Percentiles rank a stretch among this genome's conserved stretches.
Conservation (phyloP, 2,329 filamentous ascomycete species). For the Beauveria pseudobassiana region DNA sequence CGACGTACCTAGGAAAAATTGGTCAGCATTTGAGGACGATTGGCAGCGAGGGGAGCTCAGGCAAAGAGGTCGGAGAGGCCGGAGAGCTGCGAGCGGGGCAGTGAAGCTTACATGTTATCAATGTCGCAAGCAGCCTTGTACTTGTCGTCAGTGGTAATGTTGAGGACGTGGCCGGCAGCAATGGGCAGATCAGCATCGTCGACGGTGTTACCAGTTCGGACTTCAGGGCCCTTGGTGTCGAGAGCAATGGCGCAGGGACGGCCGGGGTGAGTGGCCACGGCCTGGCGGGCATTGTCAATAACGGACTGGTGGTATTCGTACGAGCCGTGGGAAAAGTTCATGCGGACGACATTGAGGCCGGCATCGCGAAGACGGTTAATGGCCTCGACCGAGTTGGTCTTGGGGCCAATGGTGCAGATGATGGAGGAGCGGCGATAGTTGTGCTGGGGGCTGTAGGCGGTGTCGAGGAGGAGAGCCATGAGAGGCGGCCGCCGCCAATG, state of each 20-base stretch:
- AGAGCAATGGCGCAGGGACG: conserved; percentile 94
- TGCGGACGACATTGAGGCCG: conserved; percentile 96
- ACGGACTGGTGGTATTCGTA: conserved; percentile 98
- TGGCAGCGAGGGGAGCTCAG: background rate
- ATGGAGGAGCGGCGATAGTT: conserved; percentile 96
- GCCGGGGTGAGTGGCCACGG: conserved; percentile 68
- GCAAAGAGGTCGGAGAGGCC: background rate
- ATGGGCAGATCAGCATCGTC: conserved; percentile 88
- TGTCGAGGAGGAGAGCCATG: conserved; percentile 71
- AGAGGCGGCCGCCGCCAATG: conserved; percentile 64
- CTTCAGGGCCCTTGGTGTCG: conserved; percentile 59
- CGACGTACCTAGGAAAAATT: conserved; percentile 63
- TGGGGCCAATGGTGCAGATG: conserved; percentile 97
- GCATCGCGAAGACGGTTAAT: conserved; percentile 88
- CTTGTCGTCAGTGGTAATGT: conserved; percentile 93
- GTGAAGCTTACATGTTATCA: conserved; percentile 74
- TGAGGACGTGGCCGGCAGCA: conserved; percentile 73
- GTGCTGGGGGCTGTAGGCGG: conserved; percentile 75
- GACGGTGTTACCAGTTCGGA: conserved; percentile 60
- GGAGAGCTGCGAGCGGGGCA: conserved; percentile 6
- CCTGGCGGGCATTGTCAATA: conserved; percentile 88
- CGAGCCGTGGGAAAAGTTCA: conserved; percentile 84
- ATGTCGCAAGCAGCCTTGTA: conserved; percentile 80
- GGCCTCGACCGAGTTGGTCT: conserved; percentile 96
- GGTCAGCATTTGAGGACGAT: conserved; percentile 10